phyloP scores from a whole-genome alignment of 305 asterid species.

The Solanum hybrid region DNA sequence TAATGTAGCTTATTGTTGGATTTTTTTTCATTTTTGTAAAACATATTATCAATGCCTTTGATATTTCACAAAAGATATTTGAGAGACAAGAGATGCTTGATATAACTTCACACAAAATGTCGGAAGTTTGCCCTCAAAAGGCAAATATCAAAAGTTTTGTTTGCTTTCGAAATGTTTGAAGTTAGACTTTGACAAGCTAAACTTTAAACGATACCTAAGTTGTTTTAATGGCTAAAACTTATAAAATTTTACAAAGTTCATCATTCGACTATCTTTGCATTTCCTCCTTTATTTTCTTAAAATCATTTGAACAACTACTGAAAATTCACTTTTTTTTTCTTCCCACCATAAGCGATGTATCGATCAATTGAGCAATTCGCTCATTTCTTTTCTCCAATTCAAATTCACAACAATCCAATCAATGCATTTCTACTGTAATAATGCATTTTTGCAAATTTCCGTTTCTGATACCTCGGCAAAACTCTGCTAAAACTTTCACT shows the following conservation, averaged over 20 bases:
- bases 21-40: not conserved
- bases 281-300: no score
- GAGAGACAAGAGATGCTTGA: not conserved
- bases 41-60: not conserved
- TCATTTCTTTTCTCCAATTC: not conserved
- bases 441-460: constrained; percentile 21
- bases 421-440: not conserved
- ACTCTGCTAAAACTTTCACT: constrained; percentile 7
- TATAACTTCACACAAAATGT: not conserved
- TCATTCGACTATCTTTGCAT: not conserved
- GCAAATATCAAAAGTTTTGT: not conserved
- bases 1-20: not conserved
- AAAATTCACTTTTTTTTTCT: not conserved
- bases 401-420: not conserved
- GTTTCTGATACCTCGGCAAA: constrained; percentile 16
- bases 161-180: no score
- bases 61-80: not conserved
- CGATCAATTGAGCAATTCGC: not conserved
- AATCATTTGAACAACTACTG: not conserved
- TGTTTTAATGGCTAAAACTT: not conserved
- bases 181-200: no score
- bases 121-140: not conserved
- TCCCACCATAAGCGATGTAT: not conserved
- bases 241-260: not conserved
- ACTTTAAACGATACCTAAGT: no score